Evolutionary conservation across 2,329 filamentous ascomycete genomes (phyloP).

Genomic region (Aspergillus sergii): DNA sequence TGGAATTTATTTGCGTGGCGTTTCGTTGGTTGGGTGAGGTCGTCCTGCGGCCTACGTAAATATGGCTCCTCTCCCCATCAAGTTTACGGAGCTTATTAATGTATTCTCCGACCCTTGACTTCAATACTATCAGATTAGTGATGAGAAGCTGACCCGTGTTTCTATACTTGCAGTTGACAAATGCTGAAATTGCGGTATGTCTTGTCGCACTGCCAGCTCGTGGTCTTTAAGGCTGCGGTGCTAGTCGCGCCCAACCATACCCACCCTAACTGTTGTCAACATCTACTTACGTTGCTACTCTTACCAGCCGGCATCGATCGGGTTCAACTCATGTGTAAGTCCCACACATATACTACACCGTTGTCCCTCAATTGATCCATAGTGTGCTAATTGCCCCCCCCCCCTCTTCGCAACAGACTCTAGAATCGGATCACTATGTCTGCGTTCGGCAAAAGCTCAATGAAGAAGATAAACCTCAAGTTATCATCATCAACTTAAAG

Average conservation of each 20-base stretch:
- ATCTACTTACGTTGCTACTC: slow-evolving; percentile 30
- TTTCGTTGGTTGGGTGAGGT: slow-evolving; percentile 46
- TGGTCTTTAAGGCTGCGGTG: slow-evolving; percentile 14
- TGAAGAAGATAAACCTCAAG: slow-evolving; percentile 81
- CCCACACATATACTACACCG: slow-evolving; percentile 1
- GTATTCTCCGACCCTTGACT: slow-evolving; percentile 51
- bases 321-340: slow-evolving; percentile 85
- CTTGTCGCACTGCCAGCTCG: slow-evolving; percentile 14
- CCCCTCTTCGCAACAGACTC: slow-evolving; percentile 63
- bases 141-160: slow-evolving; percentile 36
- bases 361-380: neutral
- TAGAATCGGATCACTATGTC: slow-evolving; percentile 96
- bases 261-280: slow-evolving; percentile 6
- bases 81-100: slow-evolving; percentile 89
- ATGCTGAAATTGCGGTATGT: slow-evolving; percentile 58
- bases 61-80: slow-evolving; percentile 76
- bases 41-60: slow-evolving; percentile 47
- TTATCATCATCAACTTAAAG: slow-evolving; percentile 97
- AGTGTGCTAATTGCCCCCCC: slow-evolving; percentile 24
- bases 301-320: slow-evolving; percentile 69
- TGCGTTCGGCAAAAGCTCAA: slow-evolving; percentile 94
- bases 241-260: slow-evolving; percentile 9
- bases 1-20: slow-evolving; percentile 38
- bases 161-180: slow-evolving; percentile 50
- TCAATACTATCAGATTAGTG: neutral